Evolutionary conservation across 768 basidiomycete species (phyloP).

Genomic region (Boletus sensibilis): DNA sequence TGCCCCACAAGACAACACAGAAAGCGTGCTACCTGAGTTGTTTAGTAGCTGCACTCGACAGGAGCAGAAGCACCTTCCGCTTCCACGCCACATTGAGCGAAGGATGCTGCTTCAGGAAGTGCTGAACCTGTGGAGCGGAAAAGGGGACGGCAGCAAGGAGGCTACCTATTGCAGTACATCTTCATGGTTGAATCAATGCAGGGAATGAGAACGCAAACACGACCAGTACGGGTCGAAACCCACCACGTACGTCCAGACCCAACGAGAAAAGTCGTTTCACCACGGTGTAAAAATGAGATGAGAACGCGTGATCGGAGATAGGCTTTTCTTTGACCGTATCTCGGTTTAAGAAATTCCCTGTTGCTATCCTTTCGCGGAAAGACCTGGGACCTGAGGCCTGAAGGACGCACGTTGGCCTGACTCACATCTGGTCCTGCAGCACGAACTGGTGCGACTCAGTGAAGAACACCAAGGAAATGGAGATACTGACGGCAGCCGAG

Average conservation of each 20-base stretch:
- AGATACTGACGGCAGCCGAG: not conserved
- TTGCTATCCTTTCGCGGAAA: slow-evolving; percentile 10
- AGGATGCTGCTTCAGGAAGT: slow-evolving; percentile 10
- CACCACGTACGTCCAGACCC: slow-evolving; percentile 46
- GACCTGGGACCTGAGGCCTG: not conserved
- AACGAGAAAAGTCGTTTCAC: slow-evolving; percentile 56
- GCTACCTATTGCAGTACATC: slow-evolving; percentile 16
- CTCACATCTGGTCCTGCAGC: not conserved
- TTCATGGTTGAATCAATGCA: slow-evolving; percentile 11
- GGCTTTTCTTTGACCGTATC: slow-evolving; percentile 22
- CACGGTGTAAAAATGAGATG: slow-evolving; percentile 45
- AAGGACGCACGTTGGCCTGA: not conserved
- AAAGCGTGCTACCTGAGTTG: not conserved
- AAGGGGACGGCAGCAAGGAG: slow-evolving; percentile 12
- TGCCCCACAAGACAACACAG: slow-evolving; percentile 4
- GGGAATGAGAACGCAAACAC: slow-evolving; percentile 9
- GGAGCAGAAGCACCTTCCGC: slow-evolving; percentile 23
- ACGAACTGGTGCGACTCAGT: slow-evolving; percentile 14
- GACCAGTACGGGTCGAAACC: slow-evolving; percentile 1
- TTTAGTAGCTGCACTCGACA: slow-evolving; percentile 7
- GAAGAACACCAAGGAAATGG: slow-evolving; percentile 3
- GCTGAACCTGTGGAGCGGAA: slow-evolving; percentile 16
- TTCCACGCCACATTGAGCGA: slow-evolving; percentile 17
- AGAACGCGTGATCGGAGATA: slow-evolving; percentile 31
- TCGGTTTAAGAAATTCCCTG: not conserved